Evolutionary conservation across 305 asterid genomes (phyloP).

Genomic region (Rubia peregrina): DNA sequence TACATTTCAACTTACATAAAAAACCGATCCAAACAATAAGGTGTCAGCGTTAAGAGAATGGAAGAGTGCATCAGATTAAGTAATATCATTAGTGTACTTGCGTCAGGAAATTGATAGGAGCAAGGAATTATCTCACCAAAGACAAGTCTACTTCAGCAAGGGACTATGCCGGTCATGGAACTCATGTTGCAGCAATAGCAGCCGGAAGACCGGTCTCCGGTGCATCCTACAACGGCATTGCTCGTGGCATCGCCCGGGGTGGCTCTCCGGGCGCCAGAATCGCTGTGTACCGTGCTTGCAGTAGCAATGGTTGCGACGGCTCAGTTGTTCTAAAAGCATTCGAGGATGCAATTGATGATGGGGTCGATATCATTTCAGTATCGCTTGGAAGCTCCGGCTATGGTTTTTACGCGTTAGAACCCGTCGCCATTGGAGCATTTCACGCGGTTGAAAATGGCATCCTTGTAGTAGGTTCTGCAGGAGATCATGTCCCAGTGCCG

Average conservation of each 20-base stretch:
- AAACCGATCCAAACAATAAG: too few species aligned
- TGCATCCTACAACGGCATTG: slow-evolving; percentile 23
- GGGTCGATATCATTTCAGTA: slow-evolving; percentile 58
- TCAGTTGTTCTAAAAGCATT: slow-evolving; percentile 59
- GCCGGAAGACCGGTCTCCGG: slow-evolving; percentile 21
- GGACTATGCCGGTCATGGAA: slow-evolving; percentile 25
- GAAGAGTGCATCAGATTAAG: too few species aligned
- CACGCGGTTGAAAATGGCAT: slow-evolving; percentile 6
- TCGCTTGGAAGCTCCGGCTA: slow-evolving; percentile 18
- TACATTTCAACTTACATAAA: too few species aligned
- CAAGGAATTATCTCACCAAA: slow-evolving; percentile 17
- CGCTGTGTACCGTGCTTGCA: slow-evolving; percentile 29
- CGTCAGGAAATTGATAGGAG: slow-evolving; percentile 27
- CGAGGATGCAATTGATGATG: slow-evolving; percentile 75
- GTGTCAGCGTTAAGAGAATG: too few species aligned
- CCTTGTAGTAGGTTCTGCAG: slow-evolving; percentile 3
- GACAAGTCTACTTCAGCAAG: slow-evolving; percentile 10
- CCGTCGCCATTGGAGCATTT: not conserved
- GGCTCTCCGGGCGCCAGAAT: slow-evolving; percentile 26
- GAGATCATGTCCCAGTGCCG: not conserved
- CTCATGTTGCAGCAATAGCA: slow-evolving; percentile 25
- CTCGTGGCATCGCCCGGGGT: slow-evolving; percentile 22
- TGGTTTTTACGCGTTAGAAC: not conserved
- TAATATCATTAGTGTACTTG: not conserved
- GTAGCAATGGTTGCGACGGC: slow-evolving; percentile 36